Evolutionary conservation across 805 yeast species (phyloP).

Genomic region (Isabelozyma rhagii): DNA sequence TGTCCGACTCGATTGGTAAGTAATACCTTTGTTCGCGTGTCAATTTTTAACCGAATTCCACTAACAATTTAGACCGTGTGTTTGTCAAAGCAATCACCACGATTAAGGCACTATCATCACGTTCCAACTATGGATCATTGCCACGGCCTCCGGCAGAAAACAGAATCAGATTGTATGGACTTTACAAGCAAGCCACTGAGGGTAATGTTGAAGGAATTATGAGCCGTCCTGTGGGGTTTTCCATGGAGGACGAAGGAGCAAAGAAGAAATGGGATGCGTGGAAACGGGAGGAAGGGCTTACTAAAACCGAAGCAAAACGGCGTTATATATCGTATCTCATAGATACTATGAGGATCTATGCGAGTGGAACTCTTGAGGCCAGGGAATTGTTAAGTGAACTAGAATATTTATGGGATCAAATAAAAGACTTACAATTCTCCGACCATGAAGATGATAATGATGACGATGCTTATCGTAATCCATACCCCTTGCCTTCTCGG

Average conservation of each 20-base stretch:
- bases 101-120: conserved; percentile 65
- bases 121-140: conserved; percentile 57
- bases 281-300: conserved; percentile 68
- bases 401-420: conserved; percentile 73
- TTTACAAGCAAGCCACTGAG: conserved; percentile 87
- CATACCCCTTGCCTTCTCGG: conserved; percentile 25
- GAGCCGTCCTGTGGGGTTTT: conserved; percentile 60
- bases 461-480: conserved; percentile 12
- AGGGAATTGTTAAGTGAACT: conserved; percentile 63
- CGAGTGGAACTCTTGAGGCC: conserved; percentile 64
- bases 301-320: conserved; percentile 70
- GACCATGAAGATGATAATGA: conserved; percentile 28
- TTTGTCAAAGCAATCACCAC: conserved; percentile 82
- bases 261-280: conserved; percentile 83
- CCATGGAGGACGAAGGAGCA: conserved; percentile 63
- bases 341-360: conserved; percentile 69
- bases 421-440: conserved; percentile 43
- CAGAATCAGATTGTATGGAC: conserved; percentile 69
- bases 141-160: conserved; percentile 77
- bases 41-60: background rate
- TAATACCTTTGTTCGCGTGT: background rate
- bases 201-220: conserved; percentile 73
- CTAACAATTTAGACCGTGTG: conserved; percentile 55
- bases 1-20: conserved; percentile 52
- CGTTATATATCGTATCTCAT: conserved; percentile 65